Evolutionary conservation across 305 asterid species (phyloP).

Genomic region (Withania somnifera): DNA sequence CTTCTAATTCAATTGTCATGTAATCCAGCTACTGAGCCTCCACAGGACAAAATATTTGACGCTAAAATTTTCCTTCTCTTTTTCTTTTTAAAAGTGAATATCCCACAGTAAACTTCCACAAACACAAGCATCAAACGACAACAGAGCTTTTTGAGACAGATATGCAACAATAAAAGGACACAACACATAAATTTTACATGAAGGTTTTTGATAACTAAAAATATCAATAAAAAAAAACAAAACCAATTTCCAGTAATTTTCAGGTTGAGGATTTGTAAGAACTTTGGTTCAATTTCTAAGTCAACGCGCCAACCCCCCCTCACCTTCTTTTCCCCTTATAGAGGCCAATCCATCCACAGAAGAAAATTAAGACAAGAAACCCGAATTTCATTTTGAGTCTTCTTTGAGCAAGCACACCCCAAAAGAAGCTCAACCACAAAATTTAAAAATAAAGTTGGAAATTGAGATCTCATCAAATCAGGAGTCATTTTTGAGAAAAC

Average conservation of each 20-base stretch:
- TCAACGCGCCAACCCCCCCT: not conserved
- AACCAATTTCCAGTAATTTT: not conserved
- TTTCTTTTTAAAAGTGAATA: not conserved
- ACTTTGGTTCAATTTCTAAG: not conserved
- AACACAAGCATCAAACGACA: not conserved
- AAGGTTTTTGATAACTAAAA: not conserved
- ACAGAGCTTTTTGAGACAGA: not conserved
- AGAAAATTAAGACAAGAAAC: not conserved
- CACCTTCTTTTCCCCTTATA: not conserved
- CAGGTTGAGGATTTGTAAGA: not conserved
- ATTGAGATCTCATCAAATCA: not conserved
- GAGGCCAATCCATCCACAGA: not conserved
- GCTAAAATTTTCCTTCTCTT: not conserved
- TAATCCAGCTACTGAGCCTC: not conserved
- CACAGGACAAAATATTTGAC: not conserved
- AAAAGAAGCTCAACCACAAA: not conserved
- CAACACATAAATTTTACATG: not conserved
- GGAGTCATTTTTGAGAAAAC: not conserved
- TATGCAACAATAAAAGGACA: not conserved
- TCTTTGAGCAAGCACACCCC: not conserved
- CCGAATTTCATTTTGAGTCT: not conserved
- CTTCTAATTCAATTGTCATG: not conserved
- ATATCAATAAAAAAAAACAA: not conserved
- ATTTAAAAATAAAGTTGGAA: not conserved
- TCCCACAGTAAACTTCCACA: not conserved